Evolutionary conservation across 1,284 basidiomycete species (phyloP), one percentile per base, ranked within the genome.

Genomic region (Vanrija humicola): DNA sequence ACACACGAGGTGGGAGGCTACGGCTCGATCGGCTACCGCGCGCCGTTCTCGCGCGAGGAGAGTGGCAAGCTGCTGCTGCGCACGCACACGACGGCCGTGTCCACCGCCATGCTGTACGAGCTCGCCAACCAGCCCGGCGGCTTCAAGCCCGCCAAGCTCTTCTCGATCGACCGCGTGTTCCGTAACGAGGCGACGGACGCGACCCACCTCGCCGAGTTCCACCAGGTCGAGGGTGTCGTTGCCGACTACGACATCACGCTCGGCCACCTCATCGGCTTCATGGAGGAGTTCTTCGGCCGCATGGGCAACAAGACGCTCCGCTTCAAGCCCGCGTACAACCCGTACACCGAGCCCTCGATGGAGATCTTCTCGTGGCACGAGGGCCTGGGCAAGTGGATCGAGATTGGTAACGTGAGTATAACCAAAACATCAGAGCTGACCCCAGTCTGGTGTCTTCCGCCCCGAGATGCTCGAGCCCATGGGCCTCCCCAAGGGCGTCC

Each of bases 351-450:
- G 83, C 95, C 95, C 3, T 97, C 93, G n/a, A 84, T 98, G 53
- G 96, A 99, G 79, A 96, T 99, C 65, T 99, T 98, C 78, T 93
- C 94, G 34, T 98, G 94, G 84, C 96, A 99, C 73, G 90, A 93
- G 46, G 86, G 88, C 67, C 82, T 98, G 44, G 82, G 88, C 71
- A 91, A 92, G 73, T 98, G 96, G 94, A 95, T 99, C 46, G 95
- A 98, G 70, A 82, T 83, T 55, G 82, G 80, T 50, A 83, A 83
- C 65, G 74, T 75, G 57, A 64, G 73, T 69, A 19, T 0, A 18
- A 10, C n/a, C 10, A 38, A 28, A 10, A 2, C 9, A 5, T 5
- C n/a, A 18, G 18, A 21, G 43, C 57, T 68, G 48, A 65, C 45
- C 1, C 42, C 90, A 95, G 79, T 95, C 90, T 67, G 96, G 96